Base-by-base conservation (phyloP, 495 filamentous ascomycete species). In the Xylaria castorea region DNA sequence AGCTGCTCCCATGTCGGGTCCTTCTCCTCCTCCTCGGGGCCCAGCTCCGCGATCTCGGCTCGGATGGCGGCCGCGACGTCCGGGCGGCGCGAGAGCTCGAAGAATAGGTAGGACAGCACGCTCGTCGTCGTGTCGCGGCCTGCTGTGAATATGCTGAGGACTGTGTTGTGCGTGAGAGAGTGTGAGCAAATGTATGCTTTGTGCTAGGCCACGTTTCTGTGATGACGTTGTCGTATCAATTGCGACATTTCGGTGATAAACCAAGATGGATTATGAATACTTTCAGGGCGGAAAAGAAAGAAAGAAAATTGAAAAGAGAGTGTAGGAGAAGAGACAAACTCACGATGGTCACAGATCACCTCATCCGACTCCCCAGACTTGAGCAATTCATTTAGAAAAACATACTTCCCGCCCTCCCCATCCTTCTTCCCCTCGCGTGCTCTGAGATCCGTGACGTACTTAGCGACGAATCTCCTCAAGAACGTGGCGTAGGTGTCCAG, bases 81-180 rank as follows among this genome's bases (percentile, higher is more conserved):
- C 0, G 87, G 86, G 48, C 85, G 72, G 0, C 88, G 84, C 0
- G 90, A 83, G 0, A 94, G 84, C 62, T 87, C 87, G 73, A 87
- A 90, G 77, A 93, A 92, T 1, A 86, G 82, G 16, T 87, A 88
- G 22, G 86, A 85, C 5, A 93, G 80, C 1, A 87, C 81, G 42
- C 81, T 81, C 3, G 90, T 89, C 0, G 89, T 91, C 3, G 91
- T 91, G 73, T 92, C 90, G 62, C 89, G 83, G 1, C 80, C 92
- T 57, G 80, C 90, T 5, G 70, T 72, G 62, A 72, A 72, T 22
- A 72, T 72, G 42, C 70, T 72, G 38, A 72, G 62, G 38, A 72
- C 70, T 72, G 46, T 14, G 12, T 8, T 60, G 32, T 60, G 57
- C 3, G 25, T 9, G 22, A 25, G 1, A 46, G 30, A 1, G 68